phyloP scores from a whole-genome alignment of 257 asterid genomes.

The Solanum dulcamara region DNA sequence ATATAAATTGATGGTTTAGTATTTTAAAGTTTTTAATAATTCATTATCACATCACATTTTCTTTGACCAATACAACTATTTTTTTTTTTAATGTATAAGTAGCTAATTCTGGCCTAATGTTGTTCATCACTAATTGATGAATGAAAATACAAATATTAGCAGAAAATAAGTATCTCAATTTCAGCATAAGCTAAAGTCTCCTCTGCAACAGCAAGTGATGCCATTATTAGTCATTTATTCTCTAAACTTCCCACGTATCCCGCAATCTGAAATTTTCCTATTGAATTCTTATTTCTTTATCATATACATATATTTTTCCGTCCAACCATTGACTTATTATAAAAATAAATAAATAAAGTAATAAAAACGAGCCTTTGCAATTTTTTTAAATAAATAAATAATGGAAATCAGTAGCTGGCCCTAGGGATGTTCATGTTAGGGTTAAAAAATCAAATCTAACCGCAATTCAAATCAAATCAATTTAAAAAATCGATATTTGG shows the following conservation, averaged over 20 bases:
- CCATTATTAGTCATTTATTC: background rate
- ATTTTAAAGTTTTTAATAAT: background rate
- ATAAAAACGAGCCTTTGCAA: background rate
- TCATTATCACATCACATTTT: no score
- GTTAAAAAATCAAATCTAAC: no score
- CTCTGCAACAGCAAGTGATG: background rate
- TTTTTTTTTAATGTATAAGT: no score
- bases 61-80: no score
- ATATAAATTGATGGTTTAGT: background rate
- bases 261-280: background rate
- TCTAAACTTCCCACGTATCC: background rate
- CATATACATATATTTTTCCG: background rate
- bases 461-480: no score
- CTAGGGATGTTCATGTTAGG: no score
- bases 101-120: no score
- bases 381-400: background rate
- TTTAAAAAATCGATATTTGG: no score
- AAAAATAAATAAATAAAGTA: background rate
- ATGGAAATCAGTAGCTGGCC: background rate
- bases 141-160: no score
- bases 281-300: background rate
- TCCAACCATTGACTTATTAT: background rate
- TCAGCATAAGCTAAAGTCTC: background rate
- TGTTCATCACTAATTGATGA: no score
- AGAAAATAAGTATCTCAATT: no score